These are phyloP conservation scores for Colletotrichum shisoi DNA, from an alignment of 2,329 filamentous ascomycete genomes.

Conservation along the genomic window DNA sequence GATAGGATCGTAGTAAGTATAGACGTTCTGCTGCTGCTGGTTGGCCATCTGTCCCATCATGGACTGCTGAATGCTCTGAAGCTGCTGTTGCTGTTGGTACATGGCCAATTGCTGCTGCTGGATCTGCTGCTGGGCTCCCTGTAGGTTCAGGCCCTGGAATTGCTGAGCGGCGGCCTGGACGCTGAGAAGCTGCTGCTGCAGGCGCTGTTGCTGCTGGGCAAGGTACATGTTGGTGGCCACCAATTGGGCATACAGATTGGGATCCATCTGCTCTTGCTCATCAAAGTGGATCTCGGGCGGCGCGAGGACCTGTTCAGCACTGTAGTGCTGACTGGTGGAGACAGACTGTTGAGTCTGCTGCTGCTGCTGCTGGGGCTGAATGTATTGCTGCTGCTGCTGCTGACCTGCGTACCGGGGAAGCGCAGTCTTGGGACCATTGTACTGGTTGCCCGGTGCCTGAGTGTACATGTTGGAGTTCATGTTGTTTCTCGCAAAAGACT, in stretches of 20 bases:
- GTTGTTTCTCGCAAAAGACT: slow-evolving; percentile 56
- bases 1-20: slow-evolving; percentile 82
- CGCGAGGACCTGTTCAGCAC: slow-evolving; percentile 83
- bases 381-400: slow-evolving; percentile 49
- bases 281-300: slow-evolving; percentile 82
- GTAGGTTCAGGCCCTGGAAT: slow-evolving; percentile 79
- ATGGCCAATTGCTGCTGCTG: slow-evolving; percentile 56
- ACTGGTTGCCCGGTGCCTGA: slow-evolving; percentile 53
- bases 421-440: slow-evolving; percentile 65
- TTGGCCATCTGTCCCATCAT: slow-evolving; percentile 42
- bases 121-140: slow-evolving; percentile 57
- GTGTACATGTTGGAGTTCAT: slow-evolving; percentile 56
- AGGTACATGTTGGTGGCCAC: slow-evolving; percentile 91
- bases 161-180: slow-evolving; percentile 85
- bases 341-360: slow-evolving; percentile 42
- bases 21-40: slow-evolving; percentile 77
- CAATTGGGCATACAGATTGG: slow-evolving; percentile 84
- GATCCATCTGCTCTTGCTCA: slow-evolving; percentile 79
- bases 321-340: slow-evolving; percentile 60
- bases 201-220: slow-evolving; percentile 90
- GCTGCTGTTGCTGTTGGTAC: slow-evolving; percentile 56
- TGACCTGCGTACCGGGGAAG: slow-evolving; percentile 58
- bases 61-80: slow-evolving; percentile 58
- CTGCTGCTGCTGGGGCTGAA: slow-evolving; percentile 43
- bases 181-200: slow-evolving; percentile 89